Base-by-base conservation (phyloP, 139 green algal species). In the Pseudopediastrum boryanum region DNA sequence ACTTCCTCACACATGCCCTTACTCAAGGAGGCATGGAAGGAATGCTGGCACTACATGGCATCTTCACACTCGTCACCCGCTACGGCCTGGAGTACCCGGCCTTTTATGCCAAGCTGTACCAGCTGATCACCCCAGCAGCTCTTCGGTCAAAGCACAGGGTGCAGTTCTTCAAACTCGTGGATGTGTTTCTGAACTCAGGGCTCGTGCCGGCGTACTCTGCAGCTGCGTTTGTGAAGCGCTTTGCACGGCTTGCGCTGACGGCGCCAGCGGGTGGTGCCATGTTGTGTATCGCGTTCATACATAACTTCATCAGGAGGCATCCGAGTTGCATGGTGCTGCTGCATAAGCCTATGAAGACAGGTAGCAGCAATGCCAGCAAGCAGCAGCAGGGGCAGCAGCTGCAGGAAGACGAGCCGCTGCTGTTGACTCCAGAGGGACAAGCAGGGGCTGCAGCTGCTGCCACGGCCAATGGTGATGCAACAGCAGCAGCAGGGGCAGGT, bases 251-350 rank as follows among this genome's bases (percentile, higher is more conserved):
- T 25, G 88, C 92, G 12, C 71, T 99, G 8, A 54, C 46, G 25
- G 85, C 93, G 1, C 86, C 93, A 7, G 92, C 93, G 13, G 86
- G 86, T 13, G 93, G 92, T 59, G 39, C 12, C 16, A 80, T 96
- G 72, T 62, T 94, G 5, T 89, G 75, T 27, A 87, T 98, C 1
- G 92, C 87, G 12, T 98, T 98, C 81, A 88, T 98, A 10, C 95
- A 98, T 89, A 99, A 99, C 86, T 79, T 98, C 9, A 64, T 99
- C 23, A 86, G 96, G 10, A 87, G 96, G 27, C 96, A 99, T 85
- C 94, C 95, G 0, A 81, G 91, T 3, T 95, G 92, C 83, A 86
- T 85, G 44, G 85, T 94, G 46, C 86, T 99, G 64, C 75, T 98
- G 56, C 90, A 99, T 88, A 86, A 88, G 23, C 86, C 88, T 3